Base-by-base conservation (phyloP, 192 early-diverging fungal genomes). In the Lobosporangium transversale region DNA sequence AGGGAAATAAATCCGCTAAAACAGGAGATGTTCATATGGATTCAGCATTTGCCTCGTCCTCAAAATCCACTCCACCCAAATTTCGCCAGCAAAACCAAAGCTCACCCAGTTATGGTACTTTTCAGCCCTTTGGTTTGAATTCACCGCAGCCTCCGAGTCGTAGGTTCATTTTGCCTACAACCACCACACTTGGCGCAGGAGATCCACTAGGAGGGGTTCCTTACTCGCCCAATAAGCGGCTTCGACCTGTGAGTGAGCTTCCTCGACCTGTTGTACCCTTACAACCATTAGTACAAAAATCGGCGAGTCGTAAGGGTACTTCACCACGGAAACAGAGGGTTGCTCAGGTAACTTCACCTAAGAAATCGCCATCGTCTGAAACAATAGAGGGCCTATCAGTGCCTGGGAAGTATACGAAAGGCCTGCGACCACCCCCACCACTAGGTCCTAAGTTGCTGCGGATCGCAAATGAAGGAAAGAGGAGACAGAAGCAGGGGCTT, bases 181-280 rank as follows among this genome's bases (percentile, higher is more conserved):
- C 37, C 14, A 7, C 14, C 14, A 7, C 37, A 10, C n/a, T n/a
- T n/a, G 37, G 37, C 37, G 37, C 37, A 24, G 27, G 40, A 31
- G 27, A 59, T 23, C 44, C 4, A 27, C 55, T 15, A 24, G 35
- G n/a, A 48, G 15, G 20, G n/a, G 10, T 24, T 4, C 57, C 60
- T 21, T 17, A 37, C 7, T 62, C 60, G 1, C 60, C 60, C 3
- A 62, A 24, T 26, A 62, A 62, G 35, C 48, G 60, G 18, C 49
- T 62, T 29, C 31, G 60, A 51, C 60, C 60, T 32, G 11, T 62
- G 14, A 62, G 60, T 31, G 60, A 62, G 23, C 15, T 62, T 1
- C 60, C 48, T 33, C 17, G 37, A 18, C 60, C 60, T 4, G n/a
- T 52, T 4, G 48, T 36, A 24, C 48, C 60, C 1, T 12, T 23